Conservation (phyloP, 1,139 yeast species). For the Yamadazyma oceani region DNA sequence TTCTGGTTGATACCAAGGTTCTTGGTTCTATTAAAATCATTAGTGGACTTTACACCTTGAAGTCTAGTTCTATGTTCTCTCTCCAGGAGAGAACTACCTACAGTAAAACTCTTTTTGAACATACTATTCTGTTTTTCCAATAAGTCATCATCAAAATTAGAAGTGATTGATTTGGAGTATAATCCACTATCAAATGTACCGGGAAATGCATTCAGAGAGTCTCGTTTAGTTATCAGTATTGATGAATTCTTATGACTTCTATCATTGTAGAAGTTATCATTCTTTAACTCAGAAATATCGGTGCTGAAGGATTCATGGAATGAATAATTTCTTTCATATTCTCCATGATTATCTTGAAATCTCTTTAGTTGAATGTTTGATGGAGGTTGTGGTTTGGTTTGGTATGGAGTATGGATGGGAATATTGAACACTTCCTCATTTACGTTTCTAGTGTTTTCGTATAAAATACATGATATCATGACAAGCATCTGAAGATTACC, state of each 20-base stretch:
- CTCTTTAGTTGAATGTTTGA: conserved; percentile 18
- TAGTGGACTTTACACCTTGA: conserved; percentile 1
- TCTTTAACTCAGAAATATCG: conserved; percentile 10
- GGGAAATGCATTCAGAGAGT: conserved; percentile 8
- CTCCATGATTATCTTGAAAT: conserved; percentile 14
- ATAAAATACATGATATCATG: conserved; percentile 72
- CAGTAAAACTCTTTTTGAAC: conserved; percentile 6
- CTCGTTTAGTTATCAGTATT: conserved; percentile 23
- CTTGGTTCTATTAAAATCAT: conserved; percentile 5
- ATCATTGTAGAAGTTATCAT: conserved; percentile 3
- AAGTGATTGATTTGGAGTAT: conserved; percentile 22
- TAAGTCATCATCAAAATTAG: conserved; percentile 32
- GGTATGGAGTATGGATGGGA: conserved; percentile 52
- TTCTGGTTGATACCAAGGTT: conserved; percentile 4
- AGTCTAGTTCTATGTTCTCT: conserved; percentile 1
- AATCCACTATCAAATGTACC: neutral
- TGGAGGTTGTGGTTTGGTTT: conserved; percentile 34
- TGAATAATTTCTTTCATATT: conserved; percentile 12
- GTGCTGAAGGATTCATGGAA: conserved; percentile 15
- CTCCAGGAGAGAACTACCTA: conserved; percentile 7
- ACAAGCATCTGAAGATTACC: conserved; percentile 89
- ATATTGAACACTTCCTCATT: conserved; percentile 24
- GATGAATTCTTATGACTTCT: conserved; percentile 21
- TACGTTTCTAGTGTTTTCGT: conserved; percentile 29
- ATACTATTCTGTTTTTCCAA: conserved; percentile 22